phyloP scores from a whole-genome alignment of 75 land plant species.

The Isoetes taiwanensis region DNA sequence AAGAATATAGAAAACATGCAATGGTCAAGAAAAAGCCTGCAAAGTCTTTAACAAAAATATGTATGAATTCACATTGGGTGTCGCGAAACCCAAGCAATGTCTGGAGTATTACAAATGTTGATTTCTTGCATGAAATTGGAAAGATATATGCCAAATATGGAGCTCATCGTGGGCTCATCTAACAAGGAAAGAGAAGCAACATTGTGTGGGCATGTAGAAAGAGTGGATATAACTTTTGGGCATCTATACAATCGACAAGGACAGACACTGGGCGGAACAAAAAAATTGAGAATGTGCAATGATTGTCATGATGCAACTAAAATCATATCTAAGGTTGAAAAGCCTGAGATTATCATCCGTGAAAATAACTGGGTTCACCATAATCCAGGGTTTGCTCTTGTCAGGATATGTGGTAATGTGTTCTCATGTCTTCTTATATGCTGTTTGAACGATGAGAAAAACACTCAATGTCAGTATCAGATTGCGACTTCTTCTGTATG shows the following conservation, averaged over 20 bases:
- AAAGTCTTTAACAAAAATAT: background rate
- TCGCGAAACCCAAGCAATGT: constrained; percentile 25
- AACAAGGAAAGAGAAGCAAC: constrained; percentile 45
- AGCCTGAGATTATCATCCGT: constrained; percentile 39
- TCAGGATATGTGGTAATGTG: too few species aligned
- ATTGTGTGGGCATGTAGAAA: constrained; percentile 41
- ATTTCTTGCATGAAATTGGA: constrained; percentile 20
- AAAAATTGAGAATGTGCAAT: constrained; percentile 46
- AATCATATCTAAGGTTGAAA: constrained; percentile 39
- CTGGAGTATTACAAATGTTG: constrained; percentile 29
- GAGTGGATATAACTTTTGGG: constrained; percentile 42
- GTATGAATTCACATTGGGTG: constrained; percentile 18
- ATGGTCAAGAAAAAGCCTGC: background rate
- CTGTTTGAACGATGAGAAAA: too few species aligned
- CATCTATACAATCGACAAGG: constrained; percentile 26
- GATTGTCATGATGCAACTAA: constrained; percentile 46
- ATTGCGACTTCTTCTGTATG: too few species aligned
- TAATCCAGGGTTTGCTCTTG: constrained; percentile 49
- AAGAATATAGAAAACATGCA: background rate
- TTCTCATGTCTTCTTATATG: too few species aligned
- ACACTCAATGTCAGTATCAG: too few species aligned
- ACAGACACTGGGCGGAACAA: constrained; percentile 27
- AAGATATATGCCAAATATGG: constrained; percentile 32
- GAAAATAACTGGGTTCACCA: constrained; percentile 48
- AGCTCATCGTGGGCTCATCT: constrained; percentile 33